Evolutionary conservation across 2,329 filamentous ascomycete species (phyloP).

Genomic region (Huntiella bhutanensis): DNA sequence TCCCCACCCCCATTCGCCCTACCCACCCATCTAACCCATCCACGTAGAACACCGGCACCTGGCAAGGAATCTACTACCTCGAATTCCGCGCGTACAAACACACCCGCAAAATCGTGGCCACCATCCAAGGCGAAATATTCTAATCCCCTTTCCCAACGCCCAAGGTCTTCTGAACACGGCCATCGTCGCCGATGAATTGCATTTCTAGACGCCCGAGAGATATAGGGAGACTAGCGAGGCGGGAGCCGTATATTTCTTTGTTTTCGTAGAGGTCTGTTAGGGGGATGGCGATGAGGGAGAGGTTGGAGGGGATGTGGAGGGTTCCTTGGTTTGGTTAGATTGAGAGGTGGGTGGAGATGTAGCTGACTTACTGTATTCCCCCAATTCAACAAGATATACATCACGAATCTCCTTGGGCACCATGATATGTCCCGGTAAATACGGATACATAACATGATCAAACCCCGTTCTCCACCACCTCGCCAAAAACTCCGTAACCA

Average conservation of each 20-base stretch:
- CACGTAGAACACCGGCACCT: conserved; percentile 40
- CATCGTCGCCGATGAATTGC: conserved; percentile 87
- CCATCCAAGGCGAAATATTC: conserved; percentile 71
- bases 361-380: conserved; percentile 55
- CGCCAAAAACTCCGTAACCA: conserved; percentile 82
- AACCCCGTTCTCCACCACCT: conserved; percentile 99
- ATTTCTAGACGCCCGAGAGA: conserved; percentile 91
- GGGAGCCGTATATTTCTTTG: conserved; percentile 80
- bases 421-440: conserved; percentile 88
- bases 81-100: conserved; percentile 71
- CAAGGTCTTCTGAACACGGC: conserved; percentile 26
- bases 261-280: conserved; percentile 98
- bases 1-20: conserved; percentile 7
- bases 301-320: conserved; percentile 93
- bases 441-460: conserved; percentile 99
- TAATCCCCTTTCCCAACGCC: conserved; percentile 62
- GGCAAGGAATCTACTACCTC: conserved; percentile 86
- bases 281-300: conserved; percentile 94
- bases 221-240: conserved; percentile 90
- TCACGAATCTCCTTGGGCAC: conserved; percentile 98
- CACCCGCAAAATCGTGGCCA: conserved; percentile 67
- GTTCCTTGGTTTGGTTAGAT: conserved; percentile 23
- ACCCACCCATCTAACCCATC: neutral
- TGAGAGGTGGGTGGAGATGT: too few species aligned
- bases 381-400: conserved; percentile 89